Evolutionary conservation across 2,329 filamentous ascomycete species (phyloP), one percentile per base, ranked within the genome.

Genomic region (Phaeoacremonium minimum): DNA sequence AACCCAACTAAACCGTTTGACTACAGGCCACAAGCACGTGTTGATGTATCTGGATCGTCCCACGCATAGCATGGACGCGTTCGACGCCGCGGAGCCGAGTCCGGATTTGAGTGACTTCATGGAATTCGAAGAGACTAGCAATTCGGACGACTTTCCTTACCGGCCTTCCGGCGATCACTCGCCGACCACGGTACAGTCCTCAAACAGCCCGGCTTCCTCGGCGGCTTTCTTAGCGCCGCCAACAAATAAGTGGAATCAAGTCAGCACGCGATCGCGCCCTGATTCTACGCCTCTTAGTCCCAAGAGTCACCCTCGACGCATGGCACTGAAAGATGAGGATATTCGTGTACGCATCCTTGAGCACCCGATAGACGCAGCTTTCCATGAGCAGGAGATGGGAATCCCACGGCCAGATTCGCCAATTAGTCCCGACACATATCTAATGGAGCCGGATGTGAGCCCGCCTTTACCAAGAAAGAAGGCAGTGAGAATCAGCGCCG

Each of bases 401-500:
- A 38, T 57, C 6, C 55, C 55, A 7, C 46, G 57, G 7, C 56
- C 56, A 0, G 56, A 59, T 38, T 60, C 58, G 26, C 51, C 57
- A 2, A 50, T 57, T 29, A 35, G 22, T 14, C n/a, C 46, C 46
- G 19, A 50, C 49, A 18, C 37, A 19, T 26, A 37, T 4, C 33
- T 35, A 13, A 9, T 18, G 7, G 47, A 46, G 15, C 42, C 45
- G 14, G 44, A 48, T 12, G 30, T 44, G 26, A 42, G 44, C 17
- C 37, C 46, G 28, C 41, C 51, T 15, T 47, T 52, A 32, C 52
- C 48, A 18, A 48, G 50, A n/a, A 62, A 57, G 42, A 57, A 56
- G 40, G 52, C 53, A 13, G 50, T 58, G 13, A 47, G 59, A 30
- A 49, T 62, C 43, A 62, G 59, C 30, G 59, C 59, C 3, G 58